Evolutionary conservation across 495 filamentous ascomycete species (phyloP).

Genomic region (Daldinia decipiens): DNA sequence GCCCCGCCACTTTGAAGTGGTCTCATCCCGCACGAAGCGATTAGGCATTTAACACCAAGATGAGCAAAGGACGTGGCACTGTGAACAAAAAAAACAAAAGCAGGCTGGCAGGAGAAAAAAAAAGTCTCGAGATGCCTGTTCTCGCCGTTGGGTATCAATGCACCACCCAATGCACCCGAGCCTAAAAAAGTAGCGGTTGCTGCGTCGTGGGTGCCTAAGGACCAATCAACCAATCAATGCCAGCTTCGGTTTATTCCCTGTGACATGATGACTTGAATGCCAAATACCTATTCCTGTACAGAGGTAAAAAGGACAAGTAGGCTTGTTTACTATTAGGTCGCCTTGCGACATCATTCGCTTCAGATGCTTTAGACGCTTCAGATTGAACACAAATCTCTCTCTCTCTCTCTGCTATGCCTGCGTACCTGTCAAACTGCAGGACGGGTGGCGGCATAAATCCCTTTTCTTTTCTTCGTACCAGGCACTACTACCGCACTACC

Average conservation of each 20-base stretch:
- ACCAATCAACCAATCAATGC: constrained; percentile 37
- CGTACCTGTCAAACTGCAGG: constrained; percentile 45
- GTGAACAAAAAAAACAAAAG: constrained; percentile 35
- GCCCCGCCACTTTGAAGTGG: constrained; percentile 38
- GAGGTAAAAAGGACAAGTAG: constrained; percentile 40
- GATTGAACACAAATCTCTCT: constrained; percentile 16
- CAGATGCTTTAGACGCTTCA: constrained; percentile 32
- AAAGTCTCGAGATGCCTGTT: constrained; percentile 39
- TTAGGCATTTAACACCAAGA: constrained; percentile 36
- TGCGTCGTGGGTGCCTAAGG: constrained; percentile 47
- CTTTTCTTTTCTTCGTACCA: constrained; percentile 31
- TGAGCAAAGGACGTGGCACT: constrained; percentile 39
- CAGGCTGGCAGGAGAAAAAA: constrained; percentile 15
- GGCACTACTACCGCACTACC: constrained; percentile 5
- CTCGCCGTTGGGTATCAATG: constrained; percentile 52
- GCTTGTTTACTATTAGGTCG: constrained; percentile 34
- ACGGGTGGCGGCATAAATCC: constrained; percentile 39
- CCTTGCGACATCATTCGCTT: constrained; percentile 41
- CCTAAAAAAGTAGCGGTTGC: constrained; percentile 41
- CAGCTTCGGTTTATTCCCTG: constrained; percentile 29
- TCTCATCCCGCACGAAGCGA: constrained; percentile 43
- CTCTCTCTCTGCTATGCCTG: constrained; percentile 10
- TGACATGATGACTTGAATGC: constrained; percentile 43
- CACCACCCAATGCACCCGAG: constrained; percentile 50
- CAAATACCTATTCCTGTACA: constrained; percentile 31